Base-by-base conservation (phyloP, 2,329 filamentous ascomycete species). In the Diaporthe longicolla region DNA sequence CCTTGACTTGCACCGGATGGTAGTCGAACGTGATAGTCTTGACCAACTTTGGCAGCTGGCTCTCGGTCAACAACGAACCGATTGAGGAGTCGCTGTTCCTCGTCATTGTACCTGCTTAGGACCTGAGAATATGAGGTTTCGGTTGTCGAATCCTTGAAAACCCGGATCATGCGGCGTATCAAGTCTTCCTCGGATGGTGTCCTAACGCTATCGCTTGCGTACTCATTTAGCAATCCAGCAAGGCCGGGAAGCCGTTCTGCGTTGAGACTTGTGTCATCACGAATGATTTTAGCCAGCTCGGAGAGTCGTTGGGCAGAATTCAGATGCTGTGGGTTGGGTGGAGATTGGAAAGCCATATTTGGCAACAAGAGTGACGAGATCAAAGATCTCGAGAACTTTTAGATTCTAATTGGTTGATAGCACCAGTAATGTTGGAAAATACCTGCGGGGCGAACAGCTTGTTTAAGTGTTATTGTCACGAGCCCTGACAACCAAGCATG, bases 91-190 rank as follows among this genome's bases (percentile, higher is more conserved):
- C 32, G 5, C 32, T 50, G 26, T 29, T 50, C 61, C 26, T 65
- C 26, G 6, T 21, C 8, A 9, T 10, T 65, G 61, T 50, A 50
- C 0, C 8, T 50, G 7, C n/a, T 24, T 21, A 65, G 32, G 29
- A 65, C 61, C 8, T 17, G 40, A 24, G 61, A 35, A 5, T 65
- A 65, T 0, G 61, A 65, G 1, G 1, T 1, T n/a, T 65, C 61
- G 3, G 61, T 65, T 10, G 43, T 65, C 6, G 61, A 65, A 19
- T 65, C 43, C 9, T 50, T 65, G 43, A 65, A 65, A 2, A 65
- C 61, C 5, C 61, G 17, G 11, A 65, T 65, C 26, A 65, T n/a
- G 3, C 61, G 61, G 4, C 61, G 61, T 15, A 65, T 65, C 26
- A 65, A 24, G 5, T 65, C 61, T 11, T 65, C 61, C 7, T 50